A percentile compares a stretch with the other conserved stretches of the same genome.
These are phyloP conservation scores for Saururus chinensis DNA, from an alignment of 164 flowering plant genomes.

Conservation along the genomic window DNA sequence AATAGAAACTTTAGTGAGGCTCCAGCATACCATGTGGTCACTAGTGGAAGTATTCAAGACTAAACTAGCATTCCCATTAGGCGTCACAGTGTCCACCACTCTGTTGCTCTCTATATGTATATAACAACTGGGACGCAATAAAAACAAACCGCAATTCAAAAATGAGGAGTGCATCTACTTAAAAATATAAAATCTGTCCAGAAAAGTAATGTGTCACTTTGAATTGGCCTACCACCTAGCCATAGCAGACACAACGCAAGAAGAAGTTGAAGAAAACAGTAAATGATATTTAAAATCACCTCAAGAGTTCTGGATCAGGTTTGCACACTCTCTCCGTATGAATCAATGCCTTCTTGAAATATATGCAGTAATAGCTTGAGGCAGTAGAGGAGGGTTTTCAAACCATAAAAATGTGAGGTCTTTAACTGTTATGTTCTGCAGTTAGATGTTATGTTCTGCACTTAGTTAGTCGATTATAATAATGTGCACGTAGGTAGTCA, in stretches of 20 bases:
- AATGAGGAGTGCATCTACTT: background rate
- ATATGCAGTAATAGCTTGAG: slow-evolving; percentile 74
- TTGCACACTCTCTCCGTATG: slow-evolving; percentile 76
- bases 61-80: slow-evolving; percentile 64
- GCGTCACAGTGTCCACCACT: slow-evolving; percentile 71
- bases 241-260: background rate
- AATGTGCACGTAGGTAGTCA: no score
- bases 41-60: no score
- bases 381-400: slow-evolving; percentile 68
- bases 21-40: no score
- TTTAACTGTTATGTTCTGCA: no score
- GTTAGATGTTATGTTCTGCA: no score
- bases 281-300: slow-evolving; percentile 29
- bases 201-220: background rate
- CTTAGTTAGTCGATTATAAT: no score
- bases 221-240: background rate
- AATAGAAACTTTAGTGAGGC: no score
- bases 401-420: slow-evolving; percentile 39
- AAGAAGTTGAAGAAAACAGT: background rate
- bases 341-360: slow-evolving; percentile 52
- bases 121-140: slow-evolving; percentile 18
- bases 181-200: background rate
- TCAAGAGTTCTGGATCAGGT: slow-evolving; percentile 91
- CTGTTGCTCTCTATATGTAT: slow-evolving; percentile 85
- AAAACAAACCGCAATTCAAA: background rate